Percentiles rank a stretch among this genome's conserved stretches.
phyloP scores from a whole-genome alignment of 306 rosid species.

The Cotoneaster glaucophyllus region DNA sequence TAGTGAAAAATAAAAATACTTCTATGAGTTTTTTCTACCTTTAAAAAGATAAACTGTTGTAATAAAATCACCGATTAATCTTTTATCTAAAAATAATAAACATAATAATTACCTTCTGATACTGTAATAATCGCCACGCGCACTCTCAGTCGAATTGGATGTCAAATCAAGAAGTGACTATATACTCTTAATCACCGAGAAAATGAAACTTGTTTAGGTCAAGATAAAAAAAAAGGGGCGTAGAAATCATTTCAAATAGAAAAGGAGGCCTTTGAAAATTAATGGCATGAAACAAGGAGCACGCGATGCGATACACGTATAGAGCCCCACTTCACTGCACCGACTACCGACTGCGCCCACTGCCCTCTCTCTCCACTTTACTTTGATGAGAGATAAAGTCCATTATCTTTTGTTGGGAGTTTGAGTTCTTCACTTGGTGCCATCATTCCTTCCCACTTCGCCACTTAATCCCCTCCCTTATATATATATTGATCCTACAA shows the following conservation, averaged over 20 bases:
- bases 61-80: too few species aligned
- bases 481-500: background rate
- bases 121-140: too few species aligned
- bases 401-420: background rate
- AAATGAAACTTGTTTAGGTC: too few species aligned
- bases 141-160: too few species aligned
- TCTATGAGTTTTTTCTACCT: accelerated
- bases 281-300: background rate
- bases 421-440: background rate
- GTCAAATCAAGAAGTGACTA: too few species aligned
- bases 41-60: too few species aligned
- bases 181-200: too few species aligned
- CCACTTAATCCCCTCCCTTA: background rate
- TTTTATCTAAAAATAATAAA: too few species aligned
- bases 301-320: background rate
- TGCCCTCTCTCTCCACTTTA: background rate
- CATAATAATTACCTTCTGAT: too few species aligned
- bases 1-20: too few species aligned
- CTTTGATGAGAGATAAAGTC: background rate
- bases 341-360: background rate
- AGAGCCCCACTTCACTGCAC: background rate
- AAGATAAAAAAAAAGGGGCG: too few species aligned
- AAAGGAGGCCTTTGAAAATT: background rate
- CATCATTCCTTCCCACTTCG: background rate
- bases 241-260: too few species aligned